These are phyloP conservation scores for Xylariales sp. DNA, from an alignment of 2,329 filamentous ascomycete species.

Conservation along the genomic window DNA sequence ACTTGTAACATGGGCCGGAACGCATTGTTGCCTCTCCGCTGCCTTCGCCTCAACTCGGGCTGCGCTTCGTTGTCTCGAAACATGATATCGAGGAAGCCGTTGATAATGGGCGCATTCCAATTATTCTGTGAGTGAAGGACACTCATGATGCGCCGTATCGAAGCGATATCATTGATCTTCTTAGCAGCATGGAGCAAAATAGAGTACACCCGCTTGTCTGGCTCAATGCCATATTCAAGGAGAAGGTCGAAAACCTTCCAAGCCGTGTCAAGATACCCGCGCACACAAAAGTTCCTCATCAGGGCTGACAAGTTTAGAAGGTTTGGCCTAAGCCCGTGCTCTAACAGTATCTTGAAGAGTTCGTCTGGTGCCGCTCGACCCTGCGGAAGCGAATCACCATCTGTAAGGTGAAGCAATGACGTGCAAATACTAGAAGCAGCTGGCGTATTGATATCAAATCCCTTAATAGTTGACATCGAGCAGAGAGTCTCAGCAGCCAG, in stretches of 20 bases:
- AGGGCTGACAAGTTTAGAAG: constrained; percentile 60
- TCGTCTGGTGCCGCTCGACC: constrained; percentile 44
- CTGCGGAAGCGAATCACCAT: constrained; percentile 28
- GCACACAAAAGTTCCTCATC: constrained; percentile 65
- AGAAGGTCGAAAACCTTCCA: constrained; percentile 63
- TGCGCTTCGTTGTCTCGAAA: constrained; percentile 37
- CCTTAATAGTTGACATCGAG: constrained; percentile 25
- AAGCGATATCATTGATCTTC: constrained; percentile 43
- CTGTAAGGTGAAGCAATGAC: constrained; percentile 44
- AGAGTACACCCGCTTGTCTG: constrained; percentile 63
- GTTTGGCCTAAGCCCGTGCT: constrained; percentile 60
- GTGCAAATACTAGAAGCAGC: constrained; percentile 53
- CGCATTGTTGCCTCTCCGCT: constrained; percentile 32
- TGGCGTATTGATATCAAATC: constrained; percentile 41
- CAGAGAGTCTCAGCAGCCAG: constrained; percentile 40
- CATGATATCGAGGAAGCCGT: constrained; percentile 50
- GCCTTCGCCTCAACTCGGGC: constrained; percentile 21
- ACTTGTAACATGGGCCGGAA: constrained; percentile 43
- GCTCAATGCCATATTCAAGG: constrained; percentile 50
- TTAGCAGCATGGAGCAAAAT: constrained; percentile 71
- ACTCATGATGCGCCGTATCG: constrained; percentile 50
- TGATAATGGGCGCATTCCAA: constrained; percentile 42
- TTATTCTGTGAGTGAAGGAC: constrained; percentile 44
- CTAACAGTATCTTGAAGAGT: constrained; percentile 52
- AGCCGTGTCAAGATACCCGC: constrained; percentile 57